Base-by-base conservation (phyloP, 164 flowering plant species). In the Amborella trichopoda region DNA sequence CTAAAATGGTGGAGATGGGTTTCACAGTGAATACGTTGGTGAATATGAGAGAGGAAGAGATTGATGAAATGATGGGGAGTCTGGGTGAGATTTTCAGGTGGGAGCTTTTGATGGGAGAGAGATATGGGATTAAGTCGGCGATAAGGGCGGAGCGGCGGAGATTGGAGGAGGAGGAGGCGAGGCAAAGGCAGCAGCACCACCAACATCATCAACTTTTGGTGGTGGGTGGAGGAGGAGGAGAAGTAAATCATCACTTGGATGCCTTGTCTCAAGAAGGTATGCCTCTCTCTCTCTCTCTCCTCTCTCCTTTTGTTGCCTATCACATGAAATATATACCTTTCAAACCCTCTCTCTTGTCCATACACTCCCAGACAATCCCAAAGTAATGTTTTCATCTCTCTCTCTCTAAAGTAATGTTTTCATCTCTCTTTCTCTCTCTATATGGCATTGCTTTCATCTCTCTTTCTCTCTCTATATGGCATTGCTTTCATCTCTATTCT, bases 221-320 rank as follows among this genome's bases (percentile, higher is more conserved):
- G n/a, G n/a, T n/a, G n/a, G n/a, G n/a, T n/a, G n/a, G n/a, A n/a
- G n/a, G n/a, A n/a, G n/a, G n/a, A n/a, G n/a, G n/a, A n/a, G n/a
- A n/a, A n/a, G n/a, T n/a, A n/a, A n/a, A n/a, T n/a, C n/a, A n/a
- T n/a, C n/a, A n/a, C 14, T 64, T 78, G 23, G 96, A 93, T 51
- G 96, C 96, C 0, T 78, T 93, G 43, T 88, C 99, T 1, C 99
- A 93, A 44, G 95, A 84, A 91, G 96, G 99, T 84, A 40, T 24
- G 33, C 13, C 24, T 6, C 21, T 12, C 14, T 38, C 28, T 23
- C 43, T 2, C 41, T 37, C 40, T 37, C 40, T 37, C 40, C 2
- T 14, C 14, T 14, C 0, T 14, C 14, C 34, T 30, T 14, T 30
- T 9, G 34, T 30, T 8, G 34, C 34, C 14, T 14, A 30, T 14